A percentile compares a stretch with the other conserved stretches of the same genome.
Evolutionary conservation across 2,329 filamentous ascomycete genomes (phyloP).

Genomic region (Arthrobotrys musiformis): DNA sequence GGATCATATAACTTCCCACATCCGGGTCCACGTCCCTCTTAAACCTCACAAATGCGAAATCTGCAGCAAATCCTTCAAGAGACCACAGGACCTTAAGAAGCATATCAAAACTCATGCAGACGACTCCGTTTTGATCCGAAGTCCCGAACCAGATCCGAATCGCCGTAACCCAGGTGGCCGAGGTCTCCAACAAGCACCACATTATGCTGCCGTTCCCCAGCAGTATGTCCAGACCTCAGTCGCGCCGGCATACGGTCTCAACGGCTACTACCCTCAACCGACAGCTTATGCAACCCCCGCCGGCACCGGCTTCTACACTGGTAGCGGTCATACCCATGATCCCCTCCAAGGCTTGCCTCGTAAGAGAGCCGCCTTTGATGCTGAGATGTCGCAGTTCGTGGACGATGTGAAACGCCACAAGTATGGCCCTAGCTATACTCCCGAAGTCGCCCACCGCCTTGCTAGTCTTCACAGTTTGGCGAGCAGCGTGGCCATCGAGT

Average conservation of each 20-base stretch:
- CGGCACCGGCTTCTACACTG: slow-evolving; percentile 66
- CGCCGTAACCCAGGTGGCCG: slow-evolving; percentile 58
- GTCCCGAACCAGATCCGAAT: slow-evolving; percentile 69
- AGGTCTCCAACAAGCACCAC: slow-evolving; percentile 56
- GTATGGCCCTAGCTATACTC: slow-evolving; percentile 88
- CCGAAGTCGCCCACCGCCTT: slow-evolving; percentile 88
- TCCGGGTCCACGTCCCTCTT: slow-evolving; percentile 96
- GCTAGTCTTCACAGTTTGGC: slow-evolving; percentile 78
- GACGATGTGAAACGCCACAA: slow-evolving; percentile 90
- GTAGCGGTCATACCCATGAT: slow-evolving; percentile 75
- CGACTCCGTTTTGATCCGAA: slow-evolving; percentile 63
- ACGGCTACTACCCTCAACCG: slow-evolving; percentile 45
- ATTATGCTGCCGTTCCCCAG: slow-evolving; percentile 51
- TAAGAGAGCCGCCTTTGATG: slow-evolving; percentile 50
- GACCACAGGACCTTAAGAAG: slow-evolving; percentile 98
- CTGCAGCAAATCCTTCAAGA: slow-evolving; percentile 98
- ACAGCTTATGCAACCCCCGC: slow-evolving; percentile 22
- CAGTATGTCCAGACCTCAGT: slow-evolving; percentile 48
- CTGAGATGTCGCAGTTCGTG: slow-evolving; percentile 76
- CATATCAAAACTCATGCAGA: slow-evolving; percentile 76
- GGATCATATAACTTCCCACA: slow-evolving; percentile 98
- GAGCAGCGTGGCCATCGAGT: slow-evolving; percentile 70
- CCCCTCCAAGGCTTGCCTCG: slow-evolving; percentile 66
- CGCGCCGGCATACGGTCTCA: slow-evolving; percentile 43
- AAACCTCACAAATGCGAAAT: slow-evolving; percentile 99